phyloP scores from a whole-genome alignment of 2,329 filamentous ascomycete species.

The Dactylellina sp. region DNA sequence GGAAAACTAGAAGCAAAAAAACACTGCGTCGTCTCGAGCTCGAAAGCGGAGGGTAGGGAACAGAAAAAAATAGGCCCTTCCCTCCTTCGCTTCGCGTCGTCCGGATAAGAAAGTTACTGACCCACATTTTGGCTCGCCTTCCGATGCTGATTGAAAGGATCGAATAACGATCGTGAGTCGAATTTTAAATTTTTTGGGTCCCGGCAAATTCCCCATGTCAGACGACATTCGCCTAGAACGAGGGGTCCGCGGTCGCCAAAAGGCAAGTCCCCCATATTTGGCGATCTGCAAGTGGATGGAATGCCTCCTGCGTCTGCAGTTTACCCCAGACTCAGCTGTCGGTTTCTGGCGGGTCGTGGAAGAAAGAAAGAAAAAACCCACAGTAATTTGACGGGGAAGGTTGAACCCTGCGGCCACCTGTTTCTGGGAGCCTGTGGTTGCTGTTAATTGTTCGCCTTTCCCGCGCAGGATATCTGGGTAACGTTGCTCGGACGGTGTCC shows the following conservation, averaged over 20 bases:
- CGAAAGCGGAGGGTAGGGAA: slow-evolving; percentile 35
- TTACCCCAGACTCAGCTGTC: slow-evolving; percentile 47
- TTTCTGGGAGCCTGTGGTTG: too few relatives aligned
- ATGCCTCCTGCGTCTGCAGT: slow-evolving; percentile 24
- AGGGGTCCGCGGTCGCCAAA: slow-evolving; percentile 15
- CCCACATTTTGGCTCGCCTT: slow-evolving; percentile 53
- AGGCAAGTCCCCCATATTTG: slow-evolving; percentile 23
- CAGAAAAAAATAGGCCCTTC: slow-evolving; percentile 12
- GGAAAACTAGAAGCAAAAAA: slow-evolving; percentile 25
- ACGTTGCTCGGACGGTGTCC: slow-evolving; percentile 29
- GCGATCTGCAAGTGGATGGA: slow-evolving; percentile 42
- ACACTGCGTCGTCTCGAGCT: slow-evolving; percentile 21
- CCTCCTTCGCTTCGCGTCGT: slow-evolving; percentile 30
- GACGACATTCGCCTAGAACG: slow-evolving; percentile 41
- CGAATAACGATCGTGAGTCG: background rate
- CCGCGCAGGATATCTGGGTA: too few relatives aligned
- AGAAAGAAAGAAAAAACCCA: too few relatives aligned
- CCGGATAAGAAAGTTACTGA: slow-evolving; percentile 48
- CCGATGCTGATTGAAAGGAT: slow-evolving; percentile 23
- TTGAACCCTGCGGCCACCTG: too few relatives aligned
- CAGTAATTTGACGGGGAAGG: too few relatives aligned
- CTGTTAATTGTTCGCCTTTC: too few relatives aligned
- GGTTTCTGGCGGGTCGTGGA: slow-evolving; percentile 25
- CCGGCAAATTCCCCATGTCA: slow-evolving; percentile 51
- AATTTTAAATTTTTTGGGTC: slow-evolving; percentile 1